Base-by-base conservation (phyloP, 257 asterid species). In the Linderniella brevidens region DNA sequence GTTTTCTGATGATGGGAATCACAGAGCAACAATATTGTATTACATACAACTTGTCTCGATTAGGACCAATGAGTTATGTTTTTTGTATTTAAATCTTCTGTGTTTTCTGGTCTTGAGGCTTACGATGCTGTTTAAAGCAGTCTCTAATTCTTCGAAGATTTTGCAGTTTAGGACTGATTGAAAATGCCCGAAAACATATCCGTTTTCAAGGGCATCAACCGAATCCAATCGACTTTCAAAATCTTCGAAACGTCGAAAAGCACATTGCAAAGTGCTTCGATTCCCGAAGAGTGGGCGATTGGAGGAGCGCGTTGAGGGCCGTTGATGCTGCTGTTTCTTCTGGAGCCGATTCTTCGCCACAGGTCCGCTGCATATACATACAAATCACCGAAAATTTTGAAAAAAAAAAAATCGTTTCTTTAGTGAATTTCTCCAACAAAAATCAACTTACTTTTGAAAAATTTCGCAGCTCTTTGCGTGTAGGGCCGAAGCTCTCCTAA, bases 401-500 rank as follows among this genome's bases (percentile, higher is more conserved):
- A 44, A 18, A 5, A 10, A 10, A 10, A 10, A 5, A n/a, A n/a
- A n/a, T n/a, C 13, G 4, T 12, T 4, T 41, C 11, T 4, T 4
- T 17, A 41, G 11, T 41, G 8, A 47, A 19, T 42, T 57, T 41
- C 44, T 43, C 53, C 39, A 17, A 8, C 39, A 57, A 41, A 53
- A 69, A 49, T 59, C 51, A 62, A 39, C 62, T 58, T 37, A 54
- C 46, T 56, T 58, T 63, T n/a, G n/a, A n/a, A 64, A 47, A 56
- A 66, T 60, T n/a, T n/a, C 75, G 40, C 90, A 88, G 97, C 77
- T 88, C 32, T 60, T 54, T 65, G 92, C 92, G 11, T 80, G 92
- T 63, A 74, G 78, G 67, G 95, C 93, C 17, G 97, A 88, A 73
- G 88, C 92, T 51, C 76, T 75, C 36, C 57, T 84, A 69, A 80